phyloP scores from a whole-genome alignment of 345 rosid genomes.

The Punica granatum region DNA sequence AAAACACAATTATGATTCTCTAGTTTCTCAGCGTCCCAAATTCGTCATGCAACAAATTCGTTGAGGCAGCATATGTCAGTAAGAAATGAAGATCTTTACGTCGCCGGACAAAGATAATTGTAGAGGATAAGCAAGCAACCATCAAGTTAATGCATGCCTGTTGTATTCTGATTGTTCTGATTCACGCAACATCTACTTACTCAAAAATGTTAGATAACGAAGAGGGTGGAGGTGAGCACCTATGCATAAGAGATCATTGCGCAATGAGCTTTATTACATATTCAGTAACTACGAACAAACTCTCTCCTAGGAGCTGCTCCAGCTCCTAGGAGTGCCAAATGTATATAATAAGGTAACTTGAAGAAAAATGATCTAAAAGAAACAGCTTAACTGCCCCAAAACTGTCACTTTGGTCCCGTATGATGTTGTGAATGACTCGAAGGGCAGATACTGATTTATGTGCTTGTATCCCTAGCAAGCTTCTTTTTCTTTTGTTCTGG shows the following conservation, averaged over 20 bases:
- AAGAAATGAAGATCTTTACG: not conserved
- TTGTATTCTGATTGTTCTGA: conserved; percentile 71
- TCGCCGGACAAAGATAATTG: not conserved
- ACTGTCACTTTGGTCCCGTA: too few relatives aligned
- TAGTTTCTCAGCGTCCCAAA: not conserved
- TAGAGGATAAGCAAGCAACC: not conserved
- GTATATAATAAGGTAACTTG: conserved; percentile 45
- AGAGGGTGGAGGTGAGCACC: conserved; percentile 80
- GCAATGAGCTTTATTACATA: not conserved
- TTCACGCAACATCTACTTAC: conserved; percentile 44
- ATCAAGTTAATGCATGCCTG: conserved; percentile 39
- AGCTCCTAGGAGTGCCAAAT: not conserved
- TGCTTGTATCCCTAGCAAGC: too few relatives aligned
- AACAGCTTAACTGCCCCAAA: conserved; percentile 54
- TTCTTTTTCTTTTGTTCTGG: too few relatives aligned
- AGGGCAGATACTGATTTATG: too few relatives aligned
- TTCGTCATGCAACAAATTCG: not conserved
- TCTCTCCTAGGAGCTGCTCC: not conserved
- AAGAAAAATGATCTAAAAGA: conserved; percentile 54
- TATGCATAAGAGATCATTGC: conserved; percentile 15
- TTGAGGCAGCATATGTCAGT: conserved; percentile 29
- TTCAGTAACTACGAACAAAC: not conserved
- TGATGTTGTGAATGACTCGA: too few relatives aligned
- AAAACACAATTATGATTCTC: not conserved
- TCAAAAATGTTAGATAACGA: conserved; percentile 49